Conservation (phyloP, 768 basidiomycete genomes). For the Boletus reticuloceps region DNA sequence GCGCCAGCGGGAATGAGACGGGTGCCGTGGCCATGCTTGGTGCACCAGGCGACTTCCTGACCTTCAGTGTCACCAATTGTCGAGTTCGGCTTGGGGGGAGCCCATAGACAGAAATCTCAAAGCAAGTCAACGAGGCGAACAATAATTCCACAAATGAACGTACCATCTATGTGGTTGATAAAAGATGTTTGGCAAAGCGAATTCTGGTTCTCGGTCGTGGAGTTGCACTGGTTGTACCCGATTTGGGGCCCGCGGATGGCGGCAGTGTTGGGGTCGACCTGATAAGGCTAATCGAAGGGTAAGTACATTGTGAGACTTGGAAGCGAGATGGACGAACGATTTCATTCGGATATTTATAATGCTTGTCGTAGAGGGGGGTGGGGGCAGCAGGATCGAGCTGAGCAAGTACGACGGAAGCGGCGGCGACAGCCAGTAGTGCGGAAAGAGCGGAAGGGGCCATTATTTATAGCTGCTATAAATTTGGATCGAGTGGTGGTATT, state of each 20-base stretch:
- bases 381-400: conserved; percentile 40
- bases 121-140: not conserved
- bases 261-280: conserved; percentile 41
- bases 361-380: conserved; percentile 46
- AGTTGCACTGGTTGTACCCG: conserved; percentile 70
- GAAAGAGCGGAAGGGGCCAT: conserved; percentile 45
- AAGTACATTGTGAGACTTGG: not conserved
- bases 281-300: conserved; percentile 41
- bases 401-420: conserved; percentile 31
- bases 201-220: conserved; percentile 55
- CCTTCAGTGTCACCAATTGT: conserved; percentile 66
- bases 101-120: conserved; percentile 72
- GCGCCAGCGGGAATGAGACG: conserved; percentile 70
- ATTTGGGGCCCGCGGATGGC: conserved; percentile 53
- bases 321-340: conserved; percentile 35
- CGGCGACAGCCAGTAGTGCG: conserved; percentile 31
- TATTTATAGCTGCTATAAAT: conserved; percentile 1
- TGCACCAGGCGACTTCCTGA: conserved; percentile 74
- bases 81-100: conserved; percentile 47
- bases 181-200: conserved; percentile 72
- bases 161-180: conserved; percentile 55
- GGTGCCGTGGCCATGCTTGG: conserved; percentile 66
- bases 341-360: conserved; percentile 41
- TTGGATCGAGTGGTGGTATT: not conserved
- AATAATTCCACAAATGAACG: not conserved